Percentiles rank a stretch among this genome's conserved stretches.
Evolutionary conservation across 2,329 filamentous ascomycete species (phyloP).

Genomic region (Cladosporium sp.): DNA sequence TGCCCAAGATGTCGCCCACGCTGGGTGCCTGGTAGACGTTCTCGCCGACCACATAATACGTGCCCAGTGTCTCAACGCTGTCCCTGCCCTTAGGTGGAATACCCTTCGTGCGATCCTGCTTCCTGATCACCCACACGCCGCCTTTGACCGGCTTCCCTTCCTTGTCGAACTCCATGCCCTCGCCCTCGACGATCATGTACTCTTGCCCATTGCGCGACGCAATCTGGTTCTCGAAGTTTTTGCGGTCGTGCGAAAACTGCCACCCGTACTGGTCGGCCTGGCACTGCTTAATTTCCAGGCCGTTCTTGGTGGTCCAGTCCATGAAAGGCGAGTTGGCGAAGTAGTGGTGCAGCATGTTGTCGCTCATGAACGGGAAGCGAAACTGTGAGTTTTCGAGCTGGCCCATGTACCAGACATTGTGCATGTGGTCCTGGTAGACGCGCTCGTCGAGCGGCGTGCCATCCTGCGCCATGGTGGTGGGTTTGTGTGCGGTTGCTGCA

Average conservation of each 20-base stretch:
- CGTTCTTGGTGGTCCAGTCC: constrained; percentile 58
- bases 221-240: constrained; percentile 53
- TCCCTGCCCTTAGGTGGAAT: constrained; percentile 37
- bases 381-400: constrained; percentile 16
- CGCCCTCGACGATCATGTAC: constrained; percentile 49
- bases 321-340: constrained; percentile 62
- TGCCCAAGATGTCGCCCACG: constrained; percentile 54
- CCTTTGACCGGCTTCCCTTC: constrained; percentile 51
- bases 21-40: constrained; percentile 60
- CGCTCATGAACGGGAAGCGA: constrained; percentile 23
- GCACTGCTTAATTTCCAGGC: constrained; percentile 50
- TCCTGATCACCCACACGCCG: constrained; percentile 31
- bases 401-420: constrained; percentile 28
- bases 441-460: constrained; percentile 25
- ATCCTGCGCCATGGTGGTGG: constrained; percentile 18
- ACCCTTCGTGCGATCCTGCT: constrained; percentile 37
- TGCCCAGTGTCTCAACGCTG: constrained; percentile 51
- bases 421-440: constrained; percentile 13
- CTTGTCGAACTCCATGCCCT: constrained; percentile 11
- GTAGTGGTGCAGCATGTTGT: constrained; percentile 54
- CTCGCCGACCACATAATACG: constrained; percentile 59
- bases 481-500: neutral
- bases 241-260: constrained; percentile 50
- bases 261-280: constrained; percentile 46
- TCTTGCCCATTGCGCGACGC: constrained; percentile 54